Evolutionary conservation across 2,329 filamentous ascomycete species (phyloP).

Genomic region (Aspergillus transmontanensis): DNA sequence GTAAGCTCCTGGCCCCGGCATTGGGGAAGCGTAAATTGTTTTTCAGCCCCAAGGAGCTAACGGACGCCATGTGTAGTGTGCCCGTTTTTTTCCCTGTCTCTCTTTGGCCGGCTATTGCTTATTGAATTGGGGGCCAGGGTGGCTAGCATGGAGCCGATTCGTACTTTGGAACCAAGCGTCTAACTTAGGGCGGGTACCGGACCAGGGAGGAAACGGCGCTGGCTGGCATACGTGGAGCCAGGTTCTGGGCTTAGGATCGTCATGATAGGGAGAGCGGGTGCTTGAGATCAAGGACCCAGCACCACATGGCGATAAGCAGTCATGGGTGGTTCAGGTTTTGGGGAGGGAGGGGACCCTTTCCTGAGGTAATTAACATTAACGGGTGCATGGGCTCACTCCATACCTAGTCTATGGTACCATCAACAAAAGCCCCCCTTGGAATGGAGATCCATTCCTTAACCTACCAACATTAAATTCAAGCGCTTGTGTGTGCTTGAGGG

Average conservation of each 20-base stretch:
- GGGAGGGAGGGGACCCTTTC: not conserved
- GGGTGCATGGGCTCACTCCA: not conserved
- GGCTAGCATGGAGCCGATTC: conserved; percentile 15
- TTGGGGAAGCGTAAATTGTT: conserved; percentile 14
- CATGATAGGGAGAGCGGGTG: conserved; percentile 17
- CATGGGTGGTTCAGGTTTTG: conserved; percentile 12
- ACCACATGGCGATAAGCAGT: conserved; percentile 28
- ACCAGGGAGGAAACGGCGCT: conserved; percentile 10
- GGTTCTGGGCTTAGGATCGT: conserved; percentile 18
- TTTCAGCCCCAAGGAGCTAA: conserved; percentile 24
- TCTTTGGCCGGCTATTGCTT: conserved; percentile 8
- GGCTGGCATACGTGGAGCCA: conserved; percentile 20
- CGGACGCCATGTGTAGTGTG: conserved; percentile 13
- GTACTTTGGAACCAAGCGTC: conserved; percentile 13
- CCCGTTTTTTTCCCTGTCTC: conserved; percentile 4
- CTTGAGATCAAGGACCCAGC: conserved; percentile 20
- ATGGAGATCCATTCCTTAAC: not conserved
- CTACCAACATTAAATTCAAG: not conserved
- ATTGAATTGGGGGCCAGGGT: conserved; percentile 20
- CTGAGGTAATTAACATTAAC: not conserved
- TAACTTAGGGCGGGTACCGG: conserved; percentile 8
- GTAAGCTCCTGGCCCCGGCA: conserved; percentile 15
- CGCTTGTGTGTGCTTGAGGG: not conserved
- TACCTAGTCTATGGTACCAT: not conserved
- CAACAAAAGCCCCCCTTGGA: not conserved